A percentile compares a stretch with the other conserved stretches of the same genome.
Conservation (phyloP, 768 basidiomycete species). For the Suillus lakei region DNA sequence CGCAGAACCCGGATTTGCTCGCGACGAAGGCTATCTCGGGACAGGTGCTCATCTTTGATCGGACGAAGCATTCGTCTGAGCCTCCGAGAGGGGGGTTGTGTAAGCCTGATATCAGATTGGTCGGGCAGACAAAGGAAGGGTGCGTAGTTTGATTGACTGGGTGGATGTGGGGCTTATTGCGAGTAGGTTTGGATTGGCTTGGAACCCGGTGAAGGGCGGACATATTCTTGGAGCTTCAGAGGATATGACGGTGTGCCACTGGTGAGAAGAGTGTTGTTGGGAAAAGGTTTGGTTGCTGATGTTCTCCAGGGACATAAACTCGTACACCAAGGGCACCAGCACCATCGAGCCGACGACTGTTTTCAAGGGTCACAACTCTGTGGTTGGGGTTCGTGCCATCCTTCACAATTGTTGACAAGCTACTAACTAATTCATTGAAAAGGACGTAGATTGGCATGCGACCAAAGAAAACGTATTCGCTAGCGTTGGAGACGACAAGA, state of each 20-base stretch:
- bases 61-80: conserved; percentile 95
- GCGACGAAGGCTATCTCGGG: conserved; percentile 94
- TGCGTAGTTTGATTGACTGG: conserved; percentile 42
- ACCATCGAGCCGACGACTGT: conserved; percentile 84
- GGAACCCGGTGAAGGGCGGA: conserved; percentile 85
- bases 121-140: conserved; percentile 95
- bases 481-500: conserved; percentile 95
- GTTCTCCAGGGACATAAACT: conserved; percentile 81
- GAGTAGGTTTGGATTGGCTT: conserved; percentile 88
- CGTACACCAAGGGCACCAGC: conserved; percentile 78
- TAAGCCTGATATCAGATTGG: conserved; percentile 88
- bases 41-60: conserved; percentile 93
- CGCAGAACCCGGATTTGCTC: conserved; percentile 96
- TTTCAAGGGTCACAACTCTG: conserved; percentile 88
- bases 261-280: conserved; percentile 47
- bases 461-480: conserved; percentile 84
- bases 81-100: conserved; percentile 85
- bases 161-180: conserved; percentile 12
- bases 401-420: not conserved
- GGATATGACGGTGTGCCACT: conserved; percentile 95
- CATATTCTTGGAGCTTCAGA: conserved; percentile 92
- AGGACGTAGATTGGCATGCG: conserved; percentile 98
- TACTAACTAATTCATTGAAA: conserved; percentile 9
- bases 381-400: conserved; percentile 77
- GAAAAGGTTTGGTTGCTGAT: not conserved